Evolutionary conservation across 371 early-diverging fungal species (phyloP).

Genomic region (Mucor ambiguus): DNA sequence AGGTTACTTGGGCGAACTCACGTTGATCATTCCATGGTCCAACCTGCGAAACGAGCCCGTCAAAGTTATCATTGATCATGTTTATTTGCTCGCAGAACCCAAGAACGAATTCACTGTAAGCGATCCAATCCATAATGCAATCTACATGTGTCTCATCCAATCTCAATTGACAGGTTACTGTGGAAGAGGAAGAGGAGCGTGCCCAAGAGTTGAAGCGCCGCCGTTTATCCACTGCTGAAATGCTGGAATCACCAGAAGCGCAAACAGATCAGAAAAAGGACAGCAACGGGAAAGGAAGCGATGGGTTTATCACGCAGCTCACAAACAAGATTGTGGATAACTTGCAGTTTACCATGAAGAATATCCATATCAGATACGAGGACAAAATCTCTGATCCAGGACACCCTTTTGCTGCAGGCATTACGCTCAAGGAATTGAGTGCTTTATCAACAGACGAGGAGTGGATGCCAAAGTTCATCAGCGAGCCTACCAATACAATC

Average conservation of each 20-base stretch:
- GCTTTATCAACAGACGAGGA: constrained; percentile 80
- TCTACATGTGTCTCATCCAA: not conserved
- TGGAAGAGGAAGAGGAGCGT: constrained; percentile 84
- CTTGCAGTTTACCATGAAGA: constrained; percentile 83
- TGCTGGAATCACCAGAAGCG: constrained; percentile 41
- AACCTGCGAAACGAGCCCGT: constrained; percentile 88
- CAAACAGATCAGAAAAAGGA: constrained; percentile 61
- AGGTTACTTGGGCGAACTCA: constrained; percentile 84
- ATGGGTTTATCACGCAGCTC: constrained; percentile 69
- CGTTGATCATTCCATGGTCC: constrained; percentile 84
- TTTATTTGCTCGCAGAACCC: constrained; percentile 77
- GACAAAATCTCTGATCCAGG: constrained; percentile 70
- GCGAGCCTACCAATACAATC: constrained; percentile 64
- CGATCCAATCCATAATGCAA: not conserved
- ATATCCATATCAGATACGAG: constrained; percentile 87
- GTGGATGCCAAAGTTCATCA: constrained; percentile 74
- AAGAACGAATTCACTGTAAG: constrained; percentile 57
- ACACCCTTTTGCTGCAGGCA: constrained; percentile 74
- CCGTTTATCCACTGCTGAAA: constrained; percentile 79
- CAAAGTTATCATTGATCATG: constrained; percentile 73
- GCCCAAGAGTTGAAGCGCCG: constrained; percentile 81
- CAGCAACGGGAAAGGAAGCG: constrained; percentile 53
- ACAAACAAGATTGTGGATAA: constrained; percentile 87
- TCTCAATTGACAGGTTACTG: constrained; percentile 29
- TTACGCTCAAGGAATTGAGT: constrained; percentile 79